Base-by-base conservation (phyloP, 768 basidiomycete species). In the Gloeophyllum trabeum region DNA sequence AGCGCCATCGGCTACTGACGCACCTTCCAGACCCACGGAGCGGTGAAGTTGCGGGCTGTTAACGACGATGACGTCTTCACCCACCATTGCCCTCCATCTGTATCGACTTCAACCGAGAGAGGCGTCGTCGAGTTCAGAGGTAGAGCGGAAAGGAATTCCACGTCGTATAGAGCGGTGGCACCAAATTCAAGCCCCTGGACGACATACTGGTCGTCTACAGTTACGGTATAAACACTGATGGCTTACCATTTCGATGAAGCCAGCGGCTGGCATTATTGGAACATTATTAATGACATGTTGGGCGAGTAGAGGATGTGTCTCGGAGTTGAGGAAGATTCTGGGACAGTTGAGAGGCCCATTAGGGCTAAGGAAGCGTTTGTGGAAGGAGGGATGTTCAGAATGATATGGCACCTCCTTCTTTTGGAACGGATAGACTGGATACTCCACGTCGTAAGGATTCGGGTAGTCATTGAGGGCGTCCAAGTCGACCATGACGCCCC, bases 231-330 rank as follows among this genome's bases (percentile, higher is more conserved):
- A 52, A 2, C 43, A n/a, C n/a, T n/a, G n/a, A n/a, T n/a, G n/a
- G n/a, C n/a, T n/a, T n/a, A 65, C 65, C 62, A 67, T 65, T 42
- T 60, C 57, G 1, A 65, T 48, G 39, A 53, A 71, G 16, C 67
- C 70, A 14, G 69, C 60, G 12, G 67, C 69, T 5, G 70, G 67
- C 61, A 70, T 63, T 18, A 71, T 68, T 0, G 66, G 58, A 16
- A 69, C 66, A 1, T 63, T 64, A 21, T 61, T 59, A 24, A 72
- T 66, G 14, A 69, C 48, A 47, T 73, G 71, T 26, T 70, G 60
- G 0, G 66, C 62, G 6, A 73, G 50, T 16, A 58, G 56, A 0
- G 71, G 64, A 41, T 65, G 63, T 1, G 63, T 65, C 16, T 52
- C 42, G 6, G 47, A 39, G 44, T 61, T 71, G 26, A 72, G 45